Conservation (phyloP, 1,139 yeast genomes). For the Suhomyces anneliseae region DNA sequence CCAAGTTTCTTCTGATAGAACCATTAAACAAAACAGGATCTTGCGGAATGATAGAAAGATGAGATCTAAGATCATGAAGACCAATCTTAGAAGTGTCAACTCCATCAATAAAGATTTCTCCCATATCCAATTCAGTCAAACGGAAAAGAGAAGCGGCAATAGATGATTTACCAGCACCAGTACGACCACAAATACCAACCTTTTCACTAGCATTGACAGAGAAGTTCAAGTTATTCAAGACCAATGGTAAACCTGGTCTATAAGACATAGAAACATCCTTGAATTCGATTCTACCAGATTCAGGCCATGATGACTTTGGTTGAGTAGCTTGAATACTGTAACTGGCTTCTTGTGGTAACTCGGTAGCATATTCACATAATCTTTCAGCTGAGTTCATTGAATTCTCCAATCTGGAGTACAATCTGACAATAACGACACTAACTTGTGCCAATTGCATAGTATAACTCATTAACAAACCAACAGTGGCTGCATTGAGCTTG, state of each 20-base stretch:
- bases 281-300: slow-evolving; percentile 53
- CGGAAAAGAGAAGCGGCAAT: slow-evolving; percentile 67
- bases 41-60: slow-evolving; percentile 70
- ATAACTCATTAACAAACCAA: slow-evolving; percentile 69
- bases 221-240: slow-evolving; percentile 55
- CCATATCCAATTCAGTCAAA: slow-evolving; percentile 55
- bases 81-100: slow-evolving; percentile 59
- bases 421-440: slow-evolving; percentile 47
- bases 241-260: slow-evolving; percentile 73
- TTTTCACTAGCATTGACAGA: slow-evolving; percentile 54
- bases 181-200: slow-evolving; percentile 75
- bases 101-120: slow-evolving; percentile 58
- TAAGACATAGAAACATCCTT: slow-evolving; percentile 63
- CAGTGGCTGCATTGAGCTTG: slow-evolving; percentile 59
- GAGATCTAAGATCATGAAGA: slow-evolving; percentile 54
- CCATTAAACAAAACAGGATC: slow-evolving; percentile 75
- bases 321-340: slow-evolving; percentile 44
- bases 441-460: slow-evolving; percentile 49
- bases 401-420: slow-evolving; percentile 71
- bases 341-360: slow-evolving; percentile 40
- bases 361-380: slow-evolving; percentile 62
- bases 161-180: slow-evolving; percentile 79
- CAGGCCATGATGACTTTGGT: slow-evolving; percentile 53
- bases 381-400: slow-evolving; percentile 85
- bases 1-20: slow-evolving; percentile 62